Percentiles rank a stretch among this genome's conserved stretches.
phyloP scores from a whole-genome alignment of 495 filamentous ascomycete genomes.

The Hypoxylon fuscum region DNA sequence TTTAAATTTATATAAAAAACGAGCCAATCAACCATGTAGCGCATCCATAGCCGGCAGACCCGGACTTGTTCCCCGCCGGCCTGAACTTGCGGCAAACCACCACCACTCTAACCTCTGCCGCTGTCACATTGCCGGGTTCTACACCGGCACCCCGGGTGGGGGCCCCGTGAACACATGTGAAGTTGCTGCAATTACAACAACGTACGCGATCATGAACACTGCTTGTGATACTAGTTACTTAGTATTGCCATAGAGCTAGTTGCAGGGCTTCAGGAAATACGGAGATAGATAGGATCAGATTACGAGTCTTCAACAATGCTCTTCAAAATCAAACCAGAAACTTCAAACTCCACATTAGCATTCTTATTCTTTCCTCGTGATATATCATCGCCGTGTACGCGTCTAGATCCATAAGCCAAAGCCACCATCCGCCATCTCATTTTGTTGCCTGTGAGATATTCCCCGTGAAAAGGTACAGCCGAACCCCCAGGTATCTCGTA shows the following conservation, averaged over 20 bases:
- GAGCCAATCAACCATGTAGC: not conserved
- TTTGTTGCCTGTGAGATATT: slow-evolving; percentile 39
- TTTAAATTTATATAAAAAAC: not conserved
- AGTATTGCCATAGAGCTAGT: too few relatives aligned
- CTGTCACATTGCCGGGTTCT: not conserved
- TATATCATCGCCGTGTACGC: slow-evolving; percentile 26
- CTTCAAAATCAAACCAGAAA: slow-evolving; percentile 2
- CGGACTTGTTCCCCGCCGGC: not conserved
- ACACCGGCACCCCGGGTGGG: not conserved
- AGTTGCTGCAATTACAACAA: not conserved
- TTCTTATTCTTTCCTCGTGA: slow-evolving; percentile 35
- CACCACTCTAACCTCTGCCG: not conserved
- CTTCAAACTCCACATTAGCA: slow-evolving; percentile 23
- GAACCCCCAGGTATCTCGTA: slow-evolving; percentile 35
- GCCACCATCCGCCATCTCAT: slow-evolving; percentile 17
- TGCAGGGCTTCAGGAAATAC: not conserved
- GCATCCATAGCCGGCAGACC: not conserved
- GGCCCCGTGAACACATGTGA: not conserved
- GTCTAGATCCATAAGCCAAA: slow-evolving; percentile 23
- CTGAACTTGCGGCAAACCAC: not conserved
- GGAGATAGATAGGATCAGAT: not conserved
- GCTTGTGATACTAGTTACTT: too few relatives aligned
- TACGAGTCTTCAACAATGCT: not conserved
- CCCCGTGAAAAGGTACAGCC: slow-evolving; percentile 20
- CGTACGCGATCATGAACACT: not conserved